Conservation (phyloP, 1,139 yeast species). For the Yarrowia galli region DNA sequence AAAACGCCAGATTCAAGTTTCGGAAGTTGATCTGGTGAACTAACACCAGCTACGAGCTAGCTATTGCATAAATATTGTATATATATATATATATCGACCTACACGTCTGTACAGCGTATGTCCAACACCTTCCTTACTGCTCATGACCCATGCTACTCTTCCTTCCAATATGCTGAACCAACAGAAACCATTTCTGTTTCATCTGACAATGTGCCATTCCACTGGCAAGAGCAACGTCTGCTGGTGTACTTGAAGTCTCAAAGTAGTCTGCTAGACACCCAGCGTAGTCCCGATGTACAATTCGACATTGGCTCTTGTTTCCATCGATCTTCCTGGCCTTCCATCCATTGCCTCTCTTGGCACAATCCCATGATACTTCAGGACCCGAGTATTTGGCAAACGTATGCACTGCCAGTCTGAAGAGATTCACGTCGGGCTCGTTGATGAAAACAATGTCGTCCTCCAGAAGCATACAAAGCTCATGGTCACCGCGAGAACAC, state of each 20-base stretch:
- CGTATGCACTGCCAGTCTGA: not conserved
- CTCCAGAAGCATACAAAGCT: slow-evolving; percentile 16
- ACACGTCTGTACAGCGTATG: too few relatives aligned
- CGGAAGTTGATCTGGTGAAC: not conserved
- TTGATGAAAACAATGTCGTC: slow-evolving; percentile 25
- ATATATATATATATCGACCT: not conserved
- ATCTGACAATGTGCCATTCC: slow-evolving; percentile 6
- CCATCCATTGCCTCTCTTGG: slow-evolving; percentile 10
- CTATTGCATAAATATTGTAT: not conserved
- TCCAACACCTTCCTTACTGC: too few relatives aligned
- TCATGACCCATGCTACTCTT: slow-evolving; percentile 23
- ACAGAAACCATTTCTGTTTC: slow-evolving; percentile 10
- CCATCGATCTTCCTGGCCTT: not conserved
- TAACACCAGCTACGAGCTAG: too few relatives aligned
- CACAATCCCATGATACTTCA: slow-evolving; percentile 18
- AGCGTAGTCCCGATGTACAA: slow-evolving; percentile 3
- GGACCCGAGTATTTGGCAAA: slow-evolving; percentile 1
- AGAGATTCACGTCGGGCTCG: not conserved
- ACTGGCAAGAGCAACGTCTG: slow-evolving; percentile 11
- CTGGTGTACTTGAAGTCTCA: not conserved
- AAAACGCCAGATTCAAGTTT: not conserved
- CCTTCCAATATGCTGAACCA: slow-evolving; percentile 18
- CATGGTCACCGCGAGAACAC: not conserved
- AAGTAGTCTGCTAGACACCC: slow-evolving; percentile 24
- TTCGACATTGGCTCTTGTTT: slow-evolving; percentile 24